phyloP scores from a whole-genome alignment of 176 grass and related monocot genomes.

The Avena atlantica region DNA sequence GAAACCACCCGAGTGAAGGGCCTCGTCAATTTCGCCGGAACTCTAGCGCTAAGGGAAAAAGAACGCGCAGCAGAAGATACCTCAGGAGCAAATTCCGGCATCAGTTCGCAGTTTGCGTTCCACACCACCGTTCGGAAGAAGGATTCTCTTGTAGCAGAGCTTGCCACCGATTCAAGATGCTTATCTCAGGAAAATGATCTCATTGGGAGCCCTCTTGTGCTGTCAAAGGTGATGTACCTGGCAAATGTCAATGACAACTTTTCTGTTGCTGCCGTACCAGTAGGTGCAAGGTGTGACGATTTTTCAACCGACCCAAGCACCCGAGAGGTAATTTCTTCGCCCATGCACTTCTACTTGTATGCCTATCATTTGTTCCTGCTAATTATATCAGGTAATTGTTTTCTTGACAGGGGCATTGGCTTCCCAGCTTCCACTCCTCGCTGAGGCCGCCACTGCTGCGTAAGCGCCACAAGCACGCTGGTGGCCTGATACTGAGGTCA shows the following conservation, averaged over 20 bases:
- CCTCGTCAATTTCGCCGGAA: conserved; percentile 55
- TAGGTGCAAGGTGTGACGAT: conserved; percentile 83
- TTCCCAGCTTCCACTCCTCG: conserved; percentile 49
- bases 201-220: conserved; percentile 63
- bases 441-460: conserved; percentile 69
- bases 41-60: conserved; percentile 31
- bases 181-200: conserved; percentile 48
- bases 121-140: conserved; percentile 67
- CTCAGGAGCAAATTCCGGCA: conserved; percentile 51
- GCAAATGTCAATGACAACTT: conserved; percentile 59
- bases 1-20: conserved; percentile 69
- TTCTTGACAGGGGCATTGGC: conserved; percentile 68
- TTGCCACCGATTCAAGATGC: conserved; percentile 52
- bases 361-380: conserved; percentile 43
- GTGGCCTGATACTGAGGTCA: conserved; percentile 66
- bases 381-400: conserved; percentile 58
- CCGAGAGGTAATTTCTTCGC: conserved; percentile 65
- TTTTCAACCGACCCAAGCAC: conserved; percentile 47
- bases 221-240: conserved; percentile 82
- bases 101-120: conserved; percentile 75
- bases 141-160: conserved; percentile 74
- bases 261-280: conserved; percentile 62
- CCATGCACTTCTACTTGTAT: background rate
- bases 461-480: conserved; percentile 56
- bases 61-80: conserved; percentile 9